Evolutionary conservation across 768 basidiomycete genomes (phyloP).

Genomic region (Neoboletus subvelutipes): DNA sequence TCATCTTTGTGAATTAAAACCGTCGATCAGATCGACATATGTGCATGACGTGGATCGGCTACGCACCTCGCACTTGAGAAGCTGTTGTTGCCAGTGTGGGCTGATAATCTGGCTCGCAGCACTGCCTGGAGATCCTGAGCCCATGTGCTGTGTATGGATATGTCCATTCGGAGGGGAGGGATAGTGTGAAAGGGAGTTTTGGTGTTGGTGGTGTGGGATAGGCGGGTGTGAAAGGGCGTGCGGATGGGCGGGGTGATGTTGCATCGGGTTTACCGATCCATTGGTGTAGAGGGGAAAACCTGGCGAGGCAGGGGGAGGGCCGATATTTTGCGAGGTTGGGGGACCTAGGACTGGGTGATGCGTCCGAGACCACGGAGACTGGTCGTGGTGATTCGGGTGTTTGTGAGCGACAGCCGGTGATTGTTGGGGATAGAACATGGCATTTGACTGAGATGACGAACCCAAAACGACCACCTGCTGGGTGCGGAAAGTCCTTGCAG

Average conservation of each 20-base stretch:
- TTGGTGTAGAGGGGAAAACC: constrained; percentile 78
- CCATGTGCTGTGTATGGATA: constrained; percentile 56
- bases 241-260: constrained; percentile 58
- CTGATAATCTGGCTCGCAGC: constrained; percentile 62
- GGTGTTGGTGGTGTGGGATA: constrained; percentile 70
- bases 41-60: constrained; percentile 18
- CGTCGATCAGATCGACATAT: constrained; percentile 19
- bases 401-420: constrained; percentile 81
- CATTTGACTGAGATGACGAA: constrained; percentile 35
- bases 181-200: constrained; percentile 76
- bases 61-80: constrained; percentile 89
- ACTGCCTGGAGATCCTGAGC: constrained; percentile 58
- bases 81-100: constrained; percentile 90
- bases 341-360: constrained; percentile 57
- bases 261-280: constrained; percentile 59
- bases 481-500: constrained; percentile 5
- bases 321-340: constrained; percentile 42
- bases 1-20: constrained; percentile 52
- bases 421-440: constrained; percentile 85
- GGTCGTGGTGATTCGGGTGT: constrained; percentile 72
- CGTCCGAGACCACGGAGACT: constrained; percentile 66
- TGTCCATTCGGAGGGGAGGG: constrained; percentile 77
- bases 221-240: constrained; percentile 49
- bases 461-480: constrained; percentile 4
- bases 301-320: constrained; percentile 68